Conservation (phyloP, 306 rosid species). For the Senna tora region DNA sequence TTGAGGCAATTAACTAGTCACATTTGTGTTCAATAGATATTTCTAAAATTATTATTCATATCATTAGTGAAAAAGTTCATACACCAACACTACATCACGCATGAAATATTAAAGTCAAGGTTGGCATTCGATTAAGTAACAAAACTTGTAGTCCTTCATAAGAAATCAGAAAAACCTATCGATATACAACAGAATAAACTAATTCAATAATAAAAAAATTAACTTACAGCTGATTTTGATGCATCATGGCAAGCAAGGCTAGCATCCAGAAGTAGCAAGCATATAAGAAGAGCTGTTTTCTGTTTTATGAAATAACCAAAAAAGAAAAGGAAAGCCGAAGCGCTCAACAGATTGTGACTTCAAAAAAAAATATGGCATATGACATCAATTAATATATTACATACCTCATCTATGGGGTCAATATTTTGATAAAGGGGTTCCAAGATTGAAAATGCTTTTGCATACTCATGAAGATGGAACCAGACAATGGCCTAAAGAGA, state of each 20-base stretch:
- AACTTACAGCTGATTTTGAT: conserved; percentile 93
- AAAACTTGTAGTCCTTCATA: neutral
- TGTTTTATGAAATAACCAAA: conserved; percentile 46
- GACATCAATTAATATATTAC: conserved; percentile 29
- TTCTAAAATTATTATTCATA: neutral
- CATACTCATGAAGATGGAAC: conserved; percentile 91
- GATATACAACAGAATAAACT: conserved; percentile 29
- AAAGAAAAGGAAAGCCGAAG: conserved; percentile 22
- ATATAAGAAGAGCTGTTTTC: conserved; percentile 87
- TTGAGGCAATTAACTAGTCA: neutral
- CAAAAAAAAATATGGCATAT: conserved; percentile 25
- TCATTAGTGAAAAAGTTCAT: neutral
- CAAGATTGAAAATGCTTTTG: conserved; percentile 74
- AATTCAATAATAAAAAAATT: conserved; percentile 28
- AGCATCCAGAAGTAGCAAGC: conserved; percentile 93
- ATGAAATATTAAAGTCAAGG: neutral
- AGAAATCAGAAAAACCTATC: neutral
- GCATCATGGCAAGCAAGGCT: conserved; percentile 92
- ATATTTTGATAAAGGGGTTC: conserved; percentile 93
- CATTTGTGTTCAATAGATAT: neutral
- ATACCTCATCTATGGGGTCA: conserved; percentile 90
- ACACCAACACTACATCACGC: neutral
- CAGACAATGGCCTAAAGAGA: conserved; percentile 78
- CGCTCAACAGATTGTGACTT: conserved; percentile 37
- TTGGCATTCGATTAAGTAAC: neutral